These are phyloP conservation scores for Solanum tarapatanum DNA, from an alignment of 257 asterid genomes.

Conservation along the genomic window DNA sequence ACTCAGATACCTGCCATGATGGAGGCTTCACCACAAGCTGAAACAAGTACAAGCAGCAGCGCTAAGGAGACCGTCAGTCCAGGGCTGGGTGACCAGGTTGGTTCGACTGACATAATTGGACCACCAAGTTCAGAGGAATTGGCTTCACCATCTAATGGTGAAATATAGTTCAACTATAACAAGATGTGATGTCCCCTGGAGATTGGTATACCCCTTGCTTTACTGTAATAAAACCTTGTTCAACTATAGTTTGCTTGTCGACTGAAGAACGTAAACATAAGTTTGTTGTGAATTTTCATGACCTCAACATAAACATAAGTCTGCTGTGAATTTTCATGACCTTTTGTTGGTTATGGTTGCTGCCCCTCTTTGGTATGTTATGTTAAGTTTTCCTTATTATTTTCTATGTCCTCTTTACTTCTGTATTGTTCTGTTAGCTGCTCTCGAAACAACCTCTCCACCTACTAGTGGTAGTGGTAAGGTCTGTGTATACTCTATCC, in stretches of 20 bases:
- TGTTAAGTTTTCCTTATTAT: background rate
- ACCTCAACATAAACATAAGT: background rate
- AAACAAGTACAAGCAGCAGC: slow-evolving; percentile 19
- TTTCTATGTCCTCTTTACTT: background rate
- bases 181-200: slow-evolving; percentile 33
- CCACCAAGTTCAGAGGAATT: slow-evolving; percentile 69
- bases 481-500: background rate
- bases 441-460: background rate
- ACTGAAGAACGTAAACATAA: background rate
- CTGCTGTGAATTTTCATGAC: background rate
- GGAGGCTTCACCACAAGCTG: slow-evolving; percentile 50
- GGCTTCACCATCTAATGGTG: slow-evolving; percentile 43
- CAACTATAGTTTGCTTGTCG: background rate
- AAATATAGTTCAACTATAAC: slow-evolving; percentile 51
- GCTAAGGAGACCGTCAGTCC: slow-evolving; percentile 39
- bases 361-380: background rate
- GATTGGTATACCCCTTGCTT: background rate
- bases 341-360: background rate
- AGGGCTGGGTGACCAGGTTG: slow-evolving; percentile 19
- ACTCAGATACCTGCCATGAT: slow-evolving; percentile 42
- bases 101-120: slow-evolving; percentile 33
- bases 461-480: background rate
- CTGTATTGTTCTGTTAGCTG: background rate
- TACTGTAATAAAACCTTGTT: background rate
- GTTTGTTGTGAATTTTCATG: background rate